These are phyloP conservation scores for Nephelium lappaceum DNA, from an alignment of 345 rosid species.

Conservation along the genomic window DNA sequence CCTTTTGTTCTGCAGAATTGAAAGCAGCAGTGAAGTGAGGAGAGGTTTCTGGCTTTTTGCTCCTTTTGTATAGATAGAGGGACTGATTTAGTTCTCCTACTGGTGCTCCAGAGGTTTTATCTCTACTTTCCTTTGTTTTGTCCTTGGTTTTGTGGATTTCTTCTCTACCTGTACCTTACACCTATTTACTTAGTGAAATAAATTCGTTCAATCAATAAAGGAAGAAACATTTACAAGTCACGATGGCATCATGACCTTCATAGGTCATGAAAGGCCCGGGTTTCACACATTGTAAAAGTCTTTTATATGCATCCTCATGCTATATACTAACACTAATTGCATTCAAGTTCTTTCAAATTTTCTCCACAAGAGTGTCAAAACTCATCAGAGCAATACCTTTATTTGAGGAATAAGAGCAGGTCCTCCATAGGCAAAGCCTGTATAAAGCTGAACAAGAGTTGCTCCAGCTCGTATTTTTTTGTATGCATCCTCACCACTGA, in stretches of 20 bases:
- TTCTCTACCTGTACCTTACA: no score
- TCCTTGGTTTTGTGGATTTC: neutral
- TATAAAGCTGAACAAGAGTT: slow-evolving; percentile 93
- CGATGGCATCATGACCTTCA: neutral
- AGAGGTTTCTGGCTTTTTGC: no score
- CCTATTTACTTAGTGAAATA: no score
- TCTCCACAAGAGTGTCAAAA: neutral
- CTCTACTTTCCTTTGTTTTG: no score
- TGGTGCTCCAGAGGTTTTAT: no score
- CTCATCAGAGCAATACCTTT: slow-evolving; percentile 51
- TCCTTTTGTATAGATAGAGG: no score
- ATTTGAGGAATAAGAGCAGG: slow-evolving; percentile 94
- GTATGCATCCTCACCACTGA: slow-evolving; percentile 98
- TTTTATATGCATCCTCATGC: neutral
- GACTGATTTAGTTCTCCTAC: no score
- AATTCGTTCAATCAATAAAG: neutral
- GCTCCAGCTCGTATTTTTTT: slow-evolving; percentile 93
- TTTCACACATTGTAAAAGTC: neutral
- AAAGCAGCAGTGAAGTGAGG: no score
- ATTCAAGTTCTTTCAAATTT: neutral
- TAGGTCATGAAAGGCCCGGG: neutral
- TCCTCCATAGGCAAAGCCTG: slow-evolving; percentile 93
- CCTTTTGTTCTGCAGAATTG: no score
- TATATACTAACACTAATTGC: neutral
- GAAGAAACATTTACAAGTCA: neutral